Evolutionary conservation across 2,329 filamentous ascomycete species (phyloP).

Genomic region (Aureobasidium sp.): DNA sequence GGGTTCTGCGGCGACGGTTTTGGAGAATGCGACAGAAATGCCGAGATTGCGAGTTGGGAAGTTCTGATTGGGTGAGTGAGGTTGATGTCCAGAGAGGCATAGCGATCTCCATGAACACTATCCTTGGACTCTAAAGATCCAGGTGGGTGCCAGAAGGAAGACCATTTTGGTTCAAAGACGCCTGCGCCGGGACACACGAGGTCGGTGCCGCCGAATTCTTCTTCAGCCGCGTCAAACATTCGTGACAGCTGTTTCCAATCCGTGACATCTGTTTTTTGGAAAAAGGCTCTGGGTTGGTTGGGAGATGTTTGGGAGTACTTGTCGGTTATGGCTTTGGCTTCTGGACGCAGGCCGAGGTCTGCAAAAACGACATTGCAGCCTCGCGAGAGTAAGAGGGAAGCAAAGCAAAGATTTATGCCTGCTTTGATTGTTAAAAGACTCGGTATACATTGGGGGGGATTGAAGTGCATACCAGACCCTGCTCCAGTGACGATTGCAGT

Average conservation of each 20-base stretch:
- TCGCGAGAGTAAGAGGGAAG: slow-evolving; percentile 36
- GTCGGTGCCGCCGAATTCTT: slow-evolving; percentile 41
- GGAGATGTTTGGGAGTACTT: slow-evolving; percentile 25
- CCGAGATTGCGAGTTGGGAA: slow-evolving; percentile 42
- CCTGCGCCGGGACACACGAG: slow-evolving; percentile 44
- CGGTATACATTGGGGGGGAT: neutral
- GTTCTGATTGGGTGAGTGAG: slow-evolving; percentile 42
- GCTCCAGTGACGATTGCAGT: slow-evolving; percentile 44
- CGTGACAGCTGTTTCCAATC: slow-evolving; percentile 44
- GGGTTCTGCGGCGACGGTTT: slow-evolving; percentile 35
- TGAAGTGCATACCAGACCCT: slow-evolving; percentile 31
- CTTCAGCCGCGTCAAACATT: slow-evolving; percentile 44
- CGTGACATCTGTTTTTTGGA: slow-evolving; percentile 41
- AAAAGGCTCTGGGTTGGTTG: slow-evolving; percentile 31
- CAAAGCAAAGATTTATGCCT: slow-evolving; percentile 45
- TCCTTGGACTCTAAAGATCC: slow-evolving; percentile 32
- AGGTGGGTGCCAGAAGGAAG: slow-evolving; percentile 44
- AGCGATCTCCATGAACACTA: slow-evolving; percentile 27
- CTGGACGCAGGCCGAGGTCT: slow-evolving; percentile 41
- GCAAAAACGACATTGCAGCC: slow-evolving; percentile 45
- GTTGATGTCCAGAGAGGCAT: slow-evolving; percentile 40
- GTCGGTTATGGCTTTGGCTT: slow-evolving; percentile 38
- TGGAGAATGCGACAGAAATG: slow-evolving; percentile 34
- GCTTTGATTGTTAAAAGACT: neutral
- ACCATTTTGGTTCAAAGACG: slow-evolving; percentile 42